Conservation (phyloP, 75 land plant genomes). For the Isoetes taiwanensis region DNA sequence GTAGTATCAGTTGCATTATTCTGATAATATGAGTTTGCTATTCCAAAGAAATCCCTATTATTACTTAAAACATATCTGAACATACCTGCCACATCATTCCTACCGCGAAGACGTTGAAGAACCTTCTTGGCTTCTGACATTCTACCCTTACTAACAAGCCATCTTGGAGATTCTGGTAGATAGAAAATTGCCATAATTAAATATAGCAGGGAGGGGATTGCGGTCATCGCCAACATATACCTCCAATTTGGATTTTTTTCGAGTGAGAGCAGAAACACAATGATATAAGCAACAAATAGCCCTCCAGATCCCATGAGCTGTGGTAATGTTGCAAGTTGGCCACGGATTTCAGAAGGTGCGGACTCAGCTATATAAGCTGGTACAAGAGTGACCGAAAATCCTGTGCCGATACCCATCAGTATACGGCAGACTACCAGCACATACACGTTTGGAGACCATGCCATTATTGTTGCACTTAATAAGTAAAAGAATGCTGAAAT, state of each 20-base stretch:
- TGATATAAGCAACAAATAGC: slow-evolving; percentile 10
- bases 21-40: too few relatives aligned
- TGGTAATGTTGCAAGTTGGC: slow-evolving; percentile 16
- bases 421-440: slow-evolving; percentile 45
- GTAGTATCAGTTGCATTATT: too few relatives aligned
- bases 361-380: slow-evolving; percentile 66
- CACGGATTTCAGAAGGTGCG: slow-evolving; percentile 58
- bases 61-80: too few relatives aligned
- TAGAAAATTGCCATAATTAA: slow-evolving; percentile 11
- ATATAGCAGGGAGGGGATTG: slow-evolving; percentile 11
- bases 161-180: slow-evolving; percentile 25
- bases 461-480: slow-evolving; percentile 46
- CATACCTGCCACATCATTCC: slow-evolving; percentile 18
- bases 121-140: slow-evolving; percentile 17
- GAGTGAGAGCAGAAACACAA: slow-evolving; percentile 12
- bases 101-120: slow-evolving; percentile 17
- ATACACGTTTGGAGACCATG: slow-evolving; percentile 67
- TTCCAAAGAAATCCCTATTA: too few relatives aligned
- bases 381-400: slow-evolving; percentile 54
- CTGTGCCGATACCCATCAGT: slow-evolving; percentile 55
- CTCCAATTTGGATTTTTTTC: slow-evolving; percentile 11
- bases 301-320: slow-evolving; percentile 20
- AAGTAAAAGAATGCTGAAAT: slow-evolving; percentile 50
- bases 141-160: slow-evolving; percentile 24
- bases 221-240: slow-evolving; percentile 8